phyloP scores from a whole-genome alignment of 164 flowering plant species.

The Santalum album region DNA sequence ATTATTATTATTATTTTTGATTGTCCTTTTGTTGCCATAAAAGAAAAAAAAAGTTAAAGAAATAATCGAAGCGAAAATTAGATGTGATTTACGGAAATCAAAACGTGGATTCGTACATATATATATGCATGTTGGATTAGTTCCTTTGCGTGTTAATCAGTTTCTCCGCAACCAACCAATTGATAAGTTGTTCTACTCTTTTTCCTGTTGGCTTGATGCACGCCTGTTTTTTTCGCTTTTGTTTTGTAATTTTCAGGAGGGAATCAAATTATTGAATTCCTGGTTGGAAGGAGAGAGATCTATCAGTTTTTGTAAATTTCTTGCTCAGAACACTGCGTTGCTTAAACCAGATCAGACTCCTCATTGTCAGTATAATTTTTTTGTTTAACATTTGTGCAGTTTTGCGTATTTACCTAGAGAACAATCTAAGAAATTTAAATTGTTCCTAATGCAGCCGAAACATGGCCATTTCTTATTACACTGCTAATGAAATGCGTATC shows the following conservation, averaged over 20 bases:
- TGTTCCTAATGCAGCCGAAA: slow-evolving; percentile 47
- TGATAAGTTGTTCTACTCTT: neutral
- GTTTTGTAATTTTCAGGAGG: slow-evolving; percentile 43
- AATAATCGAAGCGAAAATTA: neutral
- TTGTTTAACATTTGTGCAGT: neutral
- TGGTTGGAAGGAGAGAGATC: slow-evolving; percentile 84
- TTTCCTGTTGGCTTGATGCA: too few relatives aligned
- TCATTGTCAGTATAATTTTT: slow-evolving; percentile 35
- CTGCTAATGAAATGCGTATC: slow-evolving; percentile 52
- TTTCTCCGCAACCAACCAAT: neutral
- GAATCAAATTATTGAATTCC: slow-evolving; percentile 68
- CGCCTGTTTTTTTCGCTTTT: neutral
- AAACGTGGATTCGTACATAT: too few relatives aligned
- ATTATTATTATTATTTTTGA: too few relatives aligned
- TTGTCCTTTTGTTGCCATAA: slow-evolving; percentile 4
- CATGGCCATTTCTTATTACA: slow-evolving; percentile 82
- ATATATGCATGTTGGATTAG: too few relatives aligned
- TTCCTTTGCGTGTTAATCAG: neutral
- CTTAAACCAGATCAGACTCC: slow-evolving; percentile 58
- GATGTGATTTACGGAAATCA: too few relatives aligned
- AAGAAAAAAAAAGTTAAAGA: neutral
- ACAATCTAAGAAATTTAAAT: too few relatives aligned
- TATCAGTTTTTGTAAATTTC: slow-evolving; percentile 42
- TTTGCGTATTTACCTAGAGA: too few relatives aligned
- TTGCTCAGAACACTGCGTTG: slow-evolving; percentile 47